Evolutionary conservation across 345 rosid species (phyloP), one percentile per base, ranked within the genome.

Genomic region (Abelmoschus esculentus): DNA sequence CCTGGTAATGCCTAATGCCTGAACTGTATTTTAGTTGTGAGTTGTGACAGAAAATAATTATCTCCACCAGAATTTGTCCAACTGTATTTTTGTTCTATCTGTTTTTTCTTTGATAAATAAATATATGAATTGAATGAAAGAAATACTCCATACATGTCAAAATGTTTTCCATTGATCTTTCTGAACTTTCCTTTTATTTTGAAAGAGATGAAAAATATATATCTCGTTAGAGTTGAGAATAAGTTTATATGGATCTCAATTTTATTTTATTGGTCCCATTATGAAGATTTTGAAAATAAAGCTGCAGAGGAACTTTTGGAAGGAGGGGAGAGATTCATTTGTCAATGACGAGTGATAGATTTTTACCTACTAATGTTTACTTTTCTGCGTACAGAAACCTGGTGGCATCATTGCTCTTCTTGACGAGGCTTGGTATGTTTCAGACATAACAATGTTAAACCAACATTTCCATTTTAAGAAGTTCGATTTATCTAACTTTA

Each of bases 381-480:
- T 73, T 73, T 19, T 77, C 22, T 74, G 68, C 73, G 80, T 82
- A 70, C 96, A 95, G 99, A 95, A 95, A 85, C 97, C 99, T 54
- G 99, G 99, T 72, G 98, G 99, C 69, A 86, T 95, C 78, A 83
- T 95, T 82, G 97, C 99, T 75, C 97, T 95, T 77, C 82, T 95
- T 38, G 99, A 95, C 77, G 98, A 95, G 80, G 99, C 99, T 65
- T 95, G 99, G 99, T 95, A 87, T 72, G 89, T 52, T 56, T 71
- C 53, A 19, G 26, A 70, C 46, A 42, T 19, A 55, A 10, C 14
- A 19, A 54, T 61, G 26, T 42, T 3, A 28, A 70, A 34, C 5
- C 59, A 36, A n/a, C 26, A 32, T 52, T 57, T 71, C 44, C 44
- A 46, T 32, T 52, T 62, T 10, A 29, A 32, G 9, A 7, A 56